Evolutionary conservation across 2,329 filamentous ascomycete genomes (phyloP), one percentile per base, ranked within the genome.

Genomic region (Fusarium beomiforme): DNA sequence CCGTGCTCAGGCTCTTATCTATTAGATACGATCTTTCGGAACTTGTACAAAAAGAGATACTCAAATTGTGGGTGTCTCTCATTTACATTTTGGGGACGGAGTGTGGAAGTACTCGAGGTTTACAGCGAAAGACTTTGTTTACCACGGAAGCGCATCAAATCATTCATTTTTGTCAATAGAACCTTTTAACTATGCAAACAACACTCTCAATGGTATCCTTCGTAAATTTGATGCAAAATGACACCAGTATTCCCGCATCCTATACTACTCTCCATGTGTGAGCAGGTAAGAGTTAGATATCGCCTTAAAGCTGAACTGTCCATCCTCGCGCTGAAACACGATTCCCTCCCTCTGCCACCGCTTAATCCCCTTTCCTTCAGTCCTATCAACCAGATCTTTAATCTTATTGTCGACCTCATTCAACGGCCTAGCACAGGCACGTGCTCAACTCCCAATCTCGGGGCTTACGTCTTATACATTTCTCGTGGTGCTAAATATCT

Each of bases 121-220:
- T 64, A 70, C 50, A 69, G 70, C 62, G 66, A 60, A 70, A 73
- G 64, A 71, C 71, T 72, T 76, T 73, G 63, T 71, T 76, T 75
- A 74, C 68, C 61, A 76, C 70, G 74, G 73, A 76, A 76, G 73
- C 74, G 70, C 67, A 68, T 73, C 65, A 51, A 39, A 69, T 74
- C 67, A 70, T 67, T 74, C 76, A 76, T 67, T 75, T 76, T 77
- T 74, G 70, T 69, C 70, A 77, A 76, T 76, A 76, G 61, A 77
- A 77, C 59, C 62, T 57, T 76, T 76, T 76, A 77, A 76, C 73
- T 77, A 62, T 71, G 66, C 64, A 66, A 72, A 56, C 46, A 67
- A 67, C 66, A 71, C 42, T 69, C 46, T 67, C 67, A 71, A 76
- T 73, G 51, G 65, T 75, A 69, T 53, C 62, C 58, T 76, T 76